Conservation (phyloP, 208 protist species). For the Trypanosoma vivax region DNA sequence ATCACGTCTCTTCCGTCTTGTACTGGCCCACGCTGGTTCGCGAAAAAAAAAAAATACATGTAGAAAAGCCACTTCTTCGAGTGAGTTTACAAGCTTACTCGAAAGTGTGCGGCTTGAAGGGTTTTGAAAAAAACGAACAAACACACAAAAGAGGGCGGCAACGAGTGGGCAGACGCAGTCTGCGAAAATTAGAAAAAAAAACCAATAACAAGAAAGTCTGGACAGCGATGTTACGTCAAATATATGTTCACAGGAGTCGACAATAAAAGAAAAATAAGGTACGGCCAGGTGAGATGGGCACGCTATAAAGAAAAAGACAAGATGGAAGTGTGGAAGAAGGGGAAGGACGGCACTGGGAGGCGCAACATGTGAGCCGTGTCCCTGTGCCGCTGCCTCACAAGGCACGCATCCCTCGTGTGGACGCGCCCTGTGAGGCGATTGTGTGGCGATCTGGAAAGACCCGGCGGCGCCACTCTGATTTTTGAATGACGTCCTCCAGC, state of each 20-base stretch:
- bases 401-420: no score
- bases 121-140: not conserved
- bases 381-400: no score
- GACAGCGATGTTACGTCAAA: not conserved
- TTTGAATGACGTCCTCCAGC: constrained; percentile 1
- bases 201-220: constrained; percentile 5
- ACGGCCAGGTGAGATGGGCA: not conserved
- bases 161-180: not conserved
- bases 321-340: no score
- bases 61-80: no score
- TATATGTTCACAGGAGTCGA: no score
- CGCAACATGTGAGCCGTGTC: not conserved
- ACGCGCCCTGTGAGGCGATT: not conserved
- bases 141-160: not conserved
- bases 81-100: no score
- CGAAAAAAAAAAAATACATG: no score
- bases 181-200: constrained; percentile 9
- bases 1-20: no score
- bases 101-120: no score
- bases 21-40: no score
- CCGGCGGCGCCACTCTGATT: not conserved
- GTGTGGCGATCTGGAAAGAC: constrained; percentile 1
- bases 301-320: no score
- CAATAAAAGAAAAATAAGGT: no score
- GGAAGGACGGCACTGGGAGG: not conserved